Evolutionary conservation across 78 protist genomes (phyloP).

Genomic region (Diacronema lutheri): DNA sequence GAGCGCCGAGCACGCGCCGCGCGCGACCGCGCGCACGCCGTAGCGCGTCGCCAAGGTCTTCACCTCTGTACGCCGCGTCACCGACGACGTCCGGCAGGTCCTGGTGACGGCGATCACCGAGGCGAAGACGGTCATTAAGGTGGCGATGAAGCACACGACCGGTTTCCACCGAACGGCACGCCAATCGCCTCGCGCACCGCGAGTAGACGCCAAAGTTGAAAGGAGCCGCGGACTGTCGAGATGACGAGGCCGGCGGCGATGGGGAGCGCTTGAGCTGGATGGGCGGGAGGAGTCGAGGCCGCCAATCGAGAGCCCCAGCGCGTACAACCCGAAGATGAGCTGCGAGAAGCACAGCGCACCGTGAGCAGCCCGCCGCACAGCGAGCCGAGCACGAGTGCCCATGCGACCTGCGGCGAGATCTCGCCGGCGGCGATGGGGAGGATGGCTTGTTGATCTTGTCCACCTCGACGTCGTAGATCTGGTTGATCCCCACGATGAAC

Average conservation of each 20-base stretch:
- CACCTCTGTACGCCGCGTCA: not conserved
- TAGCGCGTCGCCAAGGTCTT: not conserved
- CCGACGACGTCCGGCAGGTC: slow-evolving; percentile 36
- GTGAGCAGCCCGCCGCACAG: not conserved
- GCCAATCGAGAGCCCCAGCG: not conserved
- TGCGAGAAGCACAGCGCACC: not conserved
- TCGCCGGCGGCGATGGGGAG: slow-evolving; percentile 49
- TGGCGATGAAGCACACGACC: slow-evolving; percentile 22
- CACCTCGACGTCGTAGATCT: slow-evolving; percentile 43
- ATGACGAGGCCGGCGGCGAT: slow-evolving; percentile 25
- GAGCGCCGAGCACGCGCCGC: not conserved
- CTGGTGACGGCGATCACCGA: slow-evolving; percentile 34
- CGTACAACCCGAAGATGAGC: slow-evolving; percentile 11
- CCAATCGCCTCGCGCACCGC: slow-evolving; percentile 37
- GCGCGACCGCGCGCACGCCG: not conserved
- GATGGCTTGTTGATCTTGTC: slow-evolving; percentile 53
- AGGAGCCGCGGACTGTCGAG: slow-evolving; percentile 27
- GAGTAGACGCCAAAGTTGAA: slow-evolving; percentile 36
- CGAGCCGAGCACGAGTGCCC: not conserved
- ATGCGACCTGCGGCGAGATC: not conserved
- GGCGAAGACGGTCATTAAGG: slow-evolving; percentile 29
- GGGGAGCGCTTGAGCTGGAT: slow-evolving; percentile 19
- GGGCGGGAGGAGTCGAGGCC: slow-evolving; percentile 20
- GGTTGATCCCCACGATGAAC: slow-evolving; percentile 36
- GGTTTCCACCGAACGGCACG: not conserved